Conservation (phyloP, 192 early-diverging fungal genomes). For the Entomortierella lignicola region DNA sequence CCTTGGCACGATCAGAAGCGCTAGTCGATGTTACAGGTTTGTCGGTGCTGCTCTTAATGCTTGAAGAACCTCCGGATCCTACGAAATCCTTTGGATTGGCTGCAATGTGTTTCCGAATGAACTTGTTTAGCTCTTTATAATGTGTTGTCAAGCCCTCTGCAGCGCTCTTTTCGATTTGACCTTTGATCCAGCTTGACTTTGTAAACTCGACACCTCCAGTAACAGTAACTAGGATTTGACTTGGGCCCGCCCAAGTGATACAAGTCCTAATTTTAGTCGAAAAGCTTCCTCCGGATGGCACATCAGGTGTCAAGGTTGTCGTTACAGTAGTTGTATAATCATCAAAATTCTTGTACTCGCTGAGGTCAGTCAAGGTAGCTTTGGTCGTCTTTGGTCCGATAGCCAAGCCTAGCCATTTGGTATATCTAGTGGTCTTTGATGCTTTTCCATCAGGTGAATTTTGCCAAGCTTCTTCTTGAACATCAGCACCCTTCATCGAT, state of each 20-base stretch:
- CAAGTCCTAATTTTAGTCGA: conserved; percentile 63
- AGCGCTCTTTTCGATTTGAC: conserved; percentile 66
- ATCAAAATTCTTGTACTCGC: conserved; percentile 56
- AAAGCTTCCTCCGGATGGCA: conserved; percentile 65
- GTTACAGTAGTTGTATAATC: conserved; percentile 58
- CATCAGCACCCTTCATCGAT: conserved; percentile 48
- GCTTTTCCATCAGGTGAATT: conserved; percentile 7
- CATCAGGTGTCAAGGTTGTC: conserved; percentile 66
- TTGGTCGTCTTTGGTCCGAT: conserved; percentile 56
- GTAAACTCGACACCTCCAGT: conserved; percentile 63
- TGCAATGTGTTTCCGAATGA: conserved; percentile 56
- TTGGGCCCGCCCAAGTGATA: conserved; percentile 60
- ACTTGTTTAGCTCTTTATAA: conserved; percentile 55
- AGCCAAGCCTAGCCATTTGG: conserved; percentile 41
- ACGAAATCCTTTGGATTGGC: conserved; percentile 55
- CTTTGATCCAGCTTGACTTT: conserved; percentile 63
- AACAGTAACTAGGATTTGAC: conserved; percentile 54
- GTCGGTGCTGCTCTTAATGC: not conserved
- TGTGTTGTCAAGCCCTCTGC: conserved; percentile 59
- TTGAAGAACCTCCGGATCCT: not conserved
- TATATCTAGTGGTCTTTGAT: conserved; percentile 33
- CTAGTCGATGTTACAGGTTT: not conserved
- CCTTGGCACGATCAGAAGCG: not conserved
- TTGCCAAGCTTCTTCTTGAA: conserved; percentile 42
- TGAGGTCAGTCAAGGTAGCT: conserved; percentile 59